Base-by-base conservation (phyloP, 371 early-diverging fungal genomes). In the Circinella minor region DNA sequence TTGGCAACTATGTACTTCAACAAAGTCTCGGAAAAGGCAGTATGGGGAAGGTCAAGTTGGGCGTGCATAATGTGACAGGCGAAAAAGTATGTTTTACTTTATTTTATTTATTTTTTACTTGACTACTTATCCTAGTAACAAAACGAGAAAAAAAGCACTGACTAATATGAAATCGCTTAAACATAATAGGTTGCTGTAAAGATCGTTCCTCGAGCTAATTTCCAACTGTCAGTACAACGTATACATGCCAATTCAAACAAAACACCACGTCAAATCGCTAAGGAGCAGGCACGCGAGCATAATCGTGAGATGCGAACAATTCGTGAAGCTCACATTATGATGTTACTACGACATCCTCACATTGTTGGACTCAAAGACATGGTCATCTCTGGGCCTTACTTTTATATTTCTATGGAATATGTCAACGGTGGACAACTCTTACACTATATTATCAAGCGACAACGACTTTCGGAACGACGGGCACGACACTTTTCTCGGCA, bases 401-500 rank as follows among this genome's bases (percentile, higher is more conserved):
- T 82, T 64, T 99, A 97, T 77, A 86, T 99, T 65, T 90, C 98
- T 63, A 93, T 98, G 77, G 99, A 99, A 71, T 93, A 94, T 77
- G 93, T 97, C 4, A 87, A 89, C 66, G 98, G 97, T 10, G 92
- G 91, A 4, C 96, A 96, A 81, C 84, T 98, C 73, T 84, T 95
- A 20, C 95, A 96, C 74, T 92, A 93, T 68, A 94, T 98, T 47
- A 90, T 97, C 47, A 92, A 91, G 49, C 91, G 94, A 69, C 96
- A 97, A 15, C 88, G 90, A 43, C 83, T 99, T 36, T 90, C 91
- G 43, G 99, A 99, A 75, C 88, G 89, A 75, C 87, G 91, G 43
- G 97, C 99, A 3, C 87, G 96, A 47, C 87, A 88, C 69, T 95
- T 97, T 78, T 92, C 99, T 55, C 88, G 96, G 34, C 98, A 98